Base-by-base conservation (phyloP, 495 filamentous ascomycete species). In the Clohesyomyces aquaticus region DNA sequence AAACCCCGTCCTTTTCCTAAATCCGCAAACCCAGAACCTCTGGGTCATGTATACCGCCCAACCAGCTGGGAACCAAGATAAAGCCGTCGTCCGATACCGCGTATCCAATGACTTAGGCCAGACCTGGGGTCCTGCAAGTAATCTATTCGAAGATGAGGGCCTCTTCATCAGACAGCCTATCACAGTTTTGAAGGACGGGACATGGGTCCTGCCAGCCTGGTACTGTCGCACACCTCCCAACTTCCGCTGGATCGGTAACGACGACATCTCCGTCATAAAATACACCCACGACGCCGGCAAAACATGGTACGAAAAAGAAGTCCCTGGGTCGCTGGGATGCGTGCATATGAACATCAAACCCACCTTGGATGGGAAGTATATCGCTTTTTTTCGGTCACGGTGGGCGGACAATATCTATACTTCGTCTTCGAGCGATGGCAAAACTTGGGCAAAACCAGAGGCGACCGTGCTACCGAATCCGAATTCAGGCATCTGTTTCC, bases 31-130 rank as follows among this genome's bases (percentile, higher is more conserved):
- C 3, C 10, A 41, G 28, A 27, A 35, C 9, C 21, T 61, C 3
- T 61, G 58, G 58, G 29, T 61, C 26, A 21, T 61, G n/a, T 61
- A 61, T 27, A 61, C 58, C 16, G 58, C 58, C 10, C 58, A 61
- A 43, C 46, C 48, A 4, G 58, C 58, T 21, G 58, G 58, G 12
- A 61, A 61, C 47, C 58, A 61, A 21, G 58, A 61, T 25, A 61
- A 61, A 48, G 58, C 58, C n/a, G 48, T 61, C 29, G 48, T 61
- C n/a, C 23, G 58, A 19, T 61, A 61, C 21, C 45, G 58, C 4
- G 23, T 45, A 8, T 61, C 58, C 10, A 38, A 51, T 23, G 58
- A 61, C 28, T 16, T 52, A 12, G 48, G 58, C 1, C 46, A 51
- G 47, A 61, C 25, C 9, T 61, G 58, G 58, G 35, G 58, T 23